Conservation (phyloP, 1,284 basidiomycete genomes). For the Golubevia sp. region DNA sequence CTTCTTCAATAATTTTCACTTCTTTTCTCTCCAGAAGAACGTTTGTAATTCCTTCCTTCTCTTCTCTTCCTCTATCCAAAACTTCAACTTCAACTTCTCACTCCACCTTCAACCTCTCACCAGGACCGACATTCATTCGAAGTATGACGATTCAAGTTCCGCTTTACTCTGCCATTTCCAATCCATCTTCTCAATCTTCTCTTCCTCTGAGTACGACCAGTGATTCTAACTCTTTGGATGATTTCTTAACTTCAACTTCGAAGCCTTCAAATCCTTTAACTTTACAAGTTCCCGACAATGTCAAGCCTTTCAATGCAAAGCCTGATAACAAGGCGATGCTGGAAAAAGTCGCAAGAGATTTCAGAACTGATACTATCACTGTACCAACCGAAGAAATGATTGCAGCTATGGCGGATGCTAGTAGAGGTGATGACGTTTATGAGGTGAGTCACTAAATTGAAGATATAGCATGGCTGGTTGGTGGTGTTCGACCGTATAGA, state of each 20-base stretch:
- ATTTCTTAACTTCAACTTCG: background rate
- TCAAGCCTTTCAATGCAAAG: background rate
- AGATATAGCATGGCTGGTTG: too few relatives aligned
- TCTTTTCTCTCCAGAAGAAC: too few relatives aligned
- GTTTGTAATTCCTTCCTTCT: too few relatives aligned
- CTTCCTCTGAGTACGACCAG: background rate
- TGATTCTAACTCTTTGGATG: background rate
- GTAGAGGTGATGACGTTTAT: slow-evolving; percentile 67
- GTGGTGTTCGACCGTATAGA: too few relatives aligned
- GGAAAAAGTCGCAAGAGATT: slow-evolving; percentile 59
- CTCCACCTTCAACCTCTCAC: background rate
- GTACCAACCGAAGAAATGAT: slow-evolving; percentile 65
- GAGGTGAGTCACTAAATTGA: slow-evolving; percentile 45
- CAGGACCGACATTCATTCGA: background rate
- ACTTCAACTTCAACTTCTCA: too few relatives aligned
- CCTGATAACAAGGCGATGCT: slow-evolving; percentile 11
- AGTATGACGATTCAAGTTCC: background rate
- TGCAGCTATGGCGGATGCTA: slow-evolving; percentile 63
- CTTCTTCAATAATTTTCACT: too few relatives aligned
- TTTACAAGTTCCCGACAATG: background rate
- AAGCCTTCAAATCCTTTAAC: background rate
- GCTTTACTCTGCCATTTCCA: background rate
- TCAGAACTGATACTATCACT: slow-evolving; percentile 66
- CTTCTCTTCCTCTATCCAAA: too few relatives aligned
- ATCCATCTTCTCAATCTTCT: background rate